phyloP scores from a whole-genome alignment of 1,284 basidiomycete genomes.

The Serendipita sp. region DNA sequence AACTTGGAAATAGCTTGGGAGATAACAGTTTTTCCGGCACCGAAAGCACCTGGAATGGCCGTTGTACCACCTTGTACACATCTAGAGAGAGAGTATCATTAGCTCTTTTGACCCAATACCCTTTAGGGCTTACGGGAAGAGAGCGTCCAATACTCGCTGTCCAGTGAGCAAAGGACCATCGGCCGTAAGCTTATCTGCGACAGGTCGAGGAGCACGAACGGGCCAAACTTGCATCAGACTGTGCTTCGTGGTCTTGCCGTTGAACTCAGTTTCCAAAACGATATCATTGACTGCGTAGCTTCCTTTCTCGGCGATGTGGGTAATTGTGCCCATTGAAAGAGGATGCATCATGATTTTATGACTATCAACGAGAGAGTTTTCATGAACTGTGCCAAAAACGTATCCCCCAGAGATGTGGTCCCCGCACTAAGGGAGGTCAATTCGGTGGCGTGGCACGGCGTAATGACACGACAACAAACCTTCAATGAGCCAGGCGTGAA shows the following conservation, averaged over 20 bases:
- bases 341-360: conserved; percentile 97
- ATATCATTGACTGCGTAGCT: conserved; percentile 88
- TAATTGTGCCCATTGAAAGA: conserved; percentile 89
- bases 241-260: conserved; percentile 88
- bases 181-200: conserved; percentile 87
- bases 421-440: conserved; percentile 46
- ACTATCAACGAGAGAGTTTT: conserved; percentile 91
- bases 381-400: conserved; percentile 89
- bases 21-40: conserved; percentile 95
- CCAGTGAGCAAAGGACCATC: conserved; percentile 89
- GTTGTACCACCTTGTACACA: conserved; percentile 99
- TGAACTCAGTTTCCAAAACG: conserved; percentile 93
- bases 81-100: conserved; percentile 23
- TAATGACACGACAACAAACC: conserved; percentile 25
- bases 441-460: background rate
- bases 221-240: conserved; percentile 98
- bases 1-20: conserved; percentile 96
- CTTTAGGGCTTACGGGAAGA: conserved; percentile 65
- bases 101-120: conserved; percentile 3
- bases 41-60: conserved; percentile 97
- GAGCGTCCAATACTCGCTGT: conserved; percentile 91
- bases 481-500: conserved; percentile 80
- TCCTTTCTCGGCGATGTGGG: conserved; percentile 86
- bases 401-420: conserved; percentile 97
- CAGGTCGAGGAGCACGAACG: conserved; percentile 92